phyloP scores from a whole-genome alignment of 371 early-diverging fungal genomes.

The Apophysomyces elegans region DNA sequence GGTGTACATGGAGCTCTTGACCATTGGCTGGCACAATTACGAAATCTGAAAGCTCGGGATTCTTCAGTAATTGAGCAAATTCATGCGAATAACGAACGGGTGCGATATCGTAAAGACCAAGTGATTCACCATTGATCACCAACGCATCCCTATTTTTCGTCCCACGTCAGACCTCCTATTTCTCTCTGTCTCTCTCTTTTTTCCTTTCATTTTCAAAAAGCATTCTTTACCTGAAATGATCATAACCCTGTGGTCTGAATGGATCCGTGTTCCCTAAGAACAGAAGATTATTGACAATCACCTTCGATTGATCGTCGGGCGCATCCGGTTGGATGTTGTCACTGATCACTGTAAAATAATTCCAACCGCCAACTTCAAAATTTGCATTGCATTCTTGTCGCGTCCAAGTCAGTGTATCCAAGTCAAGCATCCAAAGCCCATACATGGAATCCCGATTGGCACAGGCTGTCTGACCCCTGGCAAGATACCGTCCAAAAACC shows the following conservation, averaged over 20 bases:
- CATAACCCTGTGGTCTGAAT: slow-evolving; percentile 61
- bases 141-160: slow-evolving; percentile 46
- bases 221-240: slow-evolving; percentile 54
- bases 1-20: slow-evolving; percentile 63
- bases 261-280: slow-evolving; percentile 63
- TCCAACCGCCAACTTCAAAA: slow-evolving; percentile 65
- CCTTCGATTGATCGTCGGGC: slow-evolving; percentile 22
- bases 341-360: slow-evolving; percentile 61
- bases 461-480: slow-evolving; percentile 26
- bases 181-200: too few species aligned
- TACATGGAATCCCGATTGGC: slow-evolving; percentile 40
- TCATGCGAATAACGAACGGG: slow-evolving; percentile 47
- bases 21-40: slow-evolving; percentile 53
- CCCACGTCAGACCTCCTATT: neutral
- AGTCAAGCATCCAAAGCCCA: slow-evolving; percentile 69
- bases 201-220: too few species aligned
- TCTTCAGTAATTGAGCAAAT: slow-evolving; percentile 58
- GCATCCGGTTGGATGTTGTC: slow-evolving; percentile 24
- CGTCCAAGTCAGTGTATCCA: slow-evolving; percentile 66
- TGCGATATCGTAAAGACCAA: slow-evolving; percentile 63
- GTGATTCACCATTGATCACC: slow-evolving; percentile 59
- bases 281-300: slow-evolving; percentile 38
- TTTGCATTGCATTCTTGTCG: slow-evolving; percentile 58
- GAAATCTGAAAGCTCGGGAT: slow-evolving; percentile 67
- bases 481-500: slow-evolving; percentile 59